Percentiles rank a stretch among this genome's conserved stretches.
phyloP scores from a whole-genome alignment of 2,329 filamentous ascomycete genomes.

The Camptophora hylomeconis region DNA sequence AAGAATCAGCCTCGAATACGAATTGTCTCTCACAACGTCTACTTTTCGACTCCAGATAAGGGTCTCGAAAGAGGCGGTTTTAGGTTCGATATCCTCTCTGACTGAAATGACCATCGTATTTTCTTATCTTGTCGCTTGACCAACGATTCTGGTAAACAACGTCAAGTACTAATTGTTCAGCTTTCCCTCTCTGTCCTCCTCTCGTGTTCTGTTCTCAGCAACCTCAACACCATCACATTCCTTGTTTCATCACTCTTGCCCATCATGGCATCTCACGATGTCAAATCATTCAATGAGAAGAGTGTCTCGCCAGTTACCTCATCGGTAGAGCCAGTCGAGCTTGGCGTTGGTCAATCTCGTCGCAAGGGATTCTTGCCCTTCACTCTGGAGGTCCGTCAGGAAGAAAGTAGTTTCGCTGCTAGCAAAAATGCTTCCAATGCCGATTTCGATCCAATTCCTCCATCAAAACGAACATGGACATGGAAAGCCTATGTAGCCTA shows the following conservation, averaged over 20 bases:
- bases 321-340: conserved; percentile 6
- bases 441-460: conserved; percentile 22
- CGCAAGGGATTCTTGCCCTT: conserved; percentile 10
- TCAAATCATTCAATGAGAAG: conserved; percentile 8
- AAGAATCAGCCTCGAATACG: too few species aligned
- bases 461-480: conserved; percentile 30
- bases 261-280: conserved; percentile 8
- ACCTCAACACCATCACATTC: conserved; percentile 1
- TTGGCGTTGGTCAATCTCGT: conserved; percentile 6
- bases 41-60: too few species aligned
- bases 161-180: too few species aligned
- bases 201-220: too few species aligned
- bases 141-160: too few species aligned
- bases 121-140: too few species aligned
- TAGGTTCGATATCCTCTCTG: too few species aligned
- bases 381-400: conserved; percentile 12
- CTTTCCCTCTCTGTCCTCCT: too few species aligned
- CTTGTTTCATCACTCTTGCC: neutral
- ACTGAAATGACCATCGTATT: too few species aligned
- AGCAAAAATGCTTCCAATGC: conserved; percentile 13
- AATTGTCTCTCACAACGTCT: too few species aligned
- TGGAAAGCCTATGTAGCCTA: conserved; percentile 29
- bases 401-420: conserved; percentile 14
- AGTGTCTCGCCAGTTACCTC: conserved; percentile 3
- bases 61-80: too few species aligned